A percentile compares a stretch with the other conserved stretches of the same genome.
phyloP scores from a whole-genome alignment of 495 filamentous ascomycete genomes.

The Trypethelium eluteriae region DNA sequence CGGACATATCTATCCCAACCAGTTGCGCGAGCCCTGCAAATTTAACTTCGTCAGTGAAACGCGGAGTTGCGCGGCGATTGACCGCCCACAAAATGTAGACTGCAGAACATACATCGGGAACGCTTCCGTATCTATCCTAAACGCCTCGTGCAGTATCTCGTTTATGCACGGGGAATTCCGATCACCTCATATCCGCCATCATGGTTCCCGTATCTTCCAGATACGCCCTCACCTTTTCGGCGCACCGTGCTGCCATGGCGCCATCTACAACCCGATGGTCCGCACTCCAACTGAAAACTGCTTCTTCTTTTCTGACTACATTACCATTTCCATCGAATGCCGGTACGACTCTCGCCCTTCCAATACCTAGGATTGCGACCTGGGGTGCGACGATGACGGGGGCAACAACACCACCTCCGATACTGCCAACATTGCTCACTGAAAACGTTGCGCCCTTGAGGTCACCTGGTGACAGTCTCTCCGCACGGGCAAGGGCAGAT shows the following conservation, averaged over 20 bases:
- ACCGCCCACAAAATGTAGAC: too few species aligned
- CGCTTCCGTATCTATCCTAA: too few species aligned
- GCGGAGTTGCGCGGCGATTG: too few species aligned
- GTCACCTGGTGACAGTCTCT: constrained; percentile 69
- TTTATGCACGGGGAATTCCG: neutral
- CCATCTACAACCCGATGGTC: constrained; percentile 95
- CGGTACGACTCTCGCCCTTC: constrained; percentile 64
- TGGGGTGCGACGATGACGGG: constrained; percentile 86
- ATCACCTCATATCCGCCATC: constrained; percentile 46
- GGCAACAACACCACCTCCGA: constrained; percentile 84
- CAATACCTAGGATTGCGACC: constrained; percentile 86
- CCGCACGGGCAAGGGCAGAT: constrained; percentile 58
- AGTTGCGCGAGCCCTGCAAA: too few species aligned
- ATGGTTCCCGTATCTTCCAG: constrained; percentile 80
- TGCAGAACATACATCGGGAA: too few species aligned
- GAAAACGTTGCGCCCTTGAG: constrained; percentile 86
- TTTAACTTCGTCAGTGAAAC: too few species aligned
- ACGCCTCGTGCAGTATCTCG: too few species aligned
- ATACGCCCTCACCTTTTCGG: constrained; percentile 63
- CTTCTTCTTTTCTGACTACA: constrained; percentile 57
- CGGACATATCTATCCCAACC: too few species aligned
- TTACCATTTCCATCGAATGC: constrained; percentile 52
- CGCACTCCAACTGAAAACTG: constrained; percentile 92
- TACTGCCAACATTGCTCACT: constrained; percentile 93
- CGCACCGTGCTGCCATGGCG: constrained; percentile 84